Evolutionary conservation across 768 basidiomycete species (phyloP).

Genomic region (Psilocybe subaeruginosa): DNA sequence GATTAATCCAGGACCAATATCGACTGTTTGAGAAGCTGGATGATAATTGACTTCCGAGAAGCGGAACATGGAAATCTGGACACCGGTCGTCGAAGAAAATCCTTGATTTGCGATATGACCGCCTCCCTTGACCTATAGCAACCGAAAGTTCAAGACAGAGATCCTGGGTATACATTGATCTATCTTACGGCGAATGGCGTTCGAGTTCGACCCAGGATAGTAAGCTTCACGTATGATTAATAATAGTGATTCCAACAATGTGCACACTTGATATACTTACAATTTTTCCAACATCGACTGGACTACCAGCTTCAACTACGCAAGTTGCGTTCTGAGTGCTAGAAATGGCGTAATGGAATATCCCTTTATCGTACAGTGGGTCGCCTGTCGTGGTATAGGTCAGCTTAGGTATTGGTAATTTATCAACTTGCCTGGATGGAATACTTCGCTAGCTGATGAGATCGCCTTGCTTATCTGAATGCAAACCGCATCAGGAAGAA

Average conservation of each 20-base stretch:
- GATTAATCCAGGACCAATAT: slow-evolving; percentile 47
- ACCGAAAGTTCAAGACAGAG: background rate
- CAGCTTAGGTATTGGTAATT: background rate
- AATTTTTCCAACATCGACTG: slow-evolving; percentile 51
- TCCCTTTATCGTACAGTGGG: slow-evolving; percentile 40
- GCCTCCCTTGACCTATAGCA: slow-evolving; percentile 59
- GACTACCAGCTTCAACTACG: slow-evolving; percentile 59
- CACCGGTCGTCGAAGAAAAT: slow-evolving; percentile 62
- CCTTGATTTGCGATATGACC: slow-evolving; percentile 58
- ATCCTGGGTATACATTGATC: background rate
- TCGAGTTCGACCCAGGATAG: slow-evolving; percentile 42
- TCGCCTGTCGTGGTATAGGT: slow-evolving; percentile 14
- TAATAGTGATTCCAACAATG: background rate
- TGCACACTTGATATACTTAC: slow-evolving; percentile 34
- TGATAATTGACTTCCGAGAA: slow-evolving; percentile 51
- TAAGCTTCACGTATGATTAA: slow-evolving; percentile 36
- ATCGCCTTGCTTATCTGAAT: slow-evolving; percentile 36
- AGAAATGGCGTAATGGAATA: slow-evolving; percentile 53
- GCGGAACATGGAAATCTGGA: slow-evolving; percentile 57
- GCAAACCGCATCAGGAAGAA: slow-evolving; percentile 30
- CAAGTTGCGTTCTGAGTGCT: slow-evolving; percentile 50
- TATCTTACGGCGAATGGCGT: slow-evolving; percentile 57
- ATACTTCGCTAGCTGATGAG: slow-evolving; percentile 49
- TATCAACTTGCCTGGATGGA: slow-evolving; percentile 32
- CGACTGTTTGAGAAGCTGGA: slow-evolving; percentile 37